Percentiles rank a stretch among this genome's conserved stretches.
phyloP scores from a whole-genome alignment of 2,329 filamentous ascomycete species.

The Alternaria gansuensis region DNA sequence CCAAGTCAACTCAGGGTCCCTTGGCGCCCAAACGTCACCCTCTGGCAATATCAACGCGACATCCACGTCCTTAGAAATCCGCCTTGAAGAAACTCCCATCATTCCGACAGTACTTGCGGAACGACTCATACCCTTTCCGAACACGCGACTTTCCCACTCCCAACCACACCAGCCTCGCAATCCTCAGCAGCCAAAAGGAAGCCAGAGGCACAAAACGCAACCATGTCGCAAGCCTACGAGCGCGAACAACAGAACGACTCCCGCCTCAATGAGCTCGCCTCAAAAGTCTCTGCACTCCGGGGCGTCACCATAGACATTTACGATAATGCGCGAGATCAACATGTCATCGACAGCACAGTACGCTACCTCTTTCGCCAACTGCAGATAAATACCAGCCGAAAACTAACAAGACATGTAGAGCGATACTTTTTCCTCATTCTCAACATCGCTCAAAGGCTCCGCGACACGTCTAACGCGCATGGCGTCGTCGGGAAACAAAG shows the following conservation, averaged over 20 bases:
- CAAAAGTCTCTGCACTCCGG: conserved; percentile 90
- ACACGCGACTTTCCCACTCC: background rate
- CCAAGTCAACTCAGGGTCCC: conserved; percentile 17
- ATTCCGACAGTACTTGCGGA: background rate
- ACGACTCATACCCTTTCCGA: background rate
- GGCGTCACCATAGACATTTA: conserved; percentile 98
- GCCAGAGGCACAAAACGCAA: conserved; percentile 22
- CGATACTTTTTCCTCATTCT: conserved; percentile 91
- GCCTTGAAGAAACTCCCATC: background rate
- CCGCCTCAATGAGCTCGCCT: conserved; percentile 87
- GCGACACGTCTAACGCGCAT: conserved; percentile 84
- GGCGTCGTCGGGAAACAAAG: conserved; percentile 88
- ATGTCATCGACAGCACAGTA: conserved; percentile 89
- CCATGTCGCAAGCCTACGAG: conserved; percentile 67
- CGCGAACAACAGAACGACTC: conserved; percentile 87
- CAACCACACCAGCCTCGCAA: background rate
- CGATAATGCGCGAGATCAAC: conserved; percentile 89
- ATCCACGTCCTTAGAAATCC: background rate
- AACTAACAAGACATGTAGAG: conserved; percentile 59
- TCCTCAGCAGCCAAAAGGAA: background rate
- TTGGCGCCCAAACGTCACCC: conserved; percentile 26
- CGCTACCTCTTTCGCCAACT: conserved; percentile 42
- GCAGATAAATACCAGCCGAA: background rate
- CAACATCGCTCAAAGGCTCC: conserved; percentile 81
- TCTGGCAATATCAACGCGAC: background rate